A percentile compares a stretch with the other conserved stretches of the same genome.
phyloP scores from a whole-genome alignment of 495 filamentous ascomycete genomes.

The Hypoxylon intermedium region DNA sequence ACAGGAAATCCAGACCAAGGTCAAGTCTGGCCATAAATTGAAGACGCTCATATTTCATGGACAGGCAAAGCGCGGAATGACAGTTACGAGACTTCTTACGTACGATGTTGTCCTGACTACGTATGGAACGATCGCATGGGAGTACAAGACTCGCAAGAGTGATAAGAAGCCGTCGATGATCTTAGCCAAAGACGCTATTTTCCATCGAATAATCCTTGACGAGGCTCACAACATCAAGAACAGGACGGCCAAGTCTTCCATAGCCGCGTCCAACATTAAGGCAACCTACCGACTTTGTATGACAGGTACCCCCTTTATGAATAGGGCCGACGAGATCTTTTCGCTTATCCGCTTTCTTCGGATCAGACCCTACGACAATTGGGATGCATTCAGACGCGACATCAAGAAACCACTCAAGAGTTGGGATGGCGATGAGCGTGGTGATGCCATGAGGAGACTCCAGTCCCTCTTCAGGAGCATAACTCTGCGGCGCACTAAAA shows the following conservation, averaged over 20 bases:
- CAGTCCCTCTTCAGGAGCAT: conserved; percentile 84
- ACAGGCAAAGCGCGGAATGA: conserved; percentile 49
- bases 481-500: conserved; percentile 85
- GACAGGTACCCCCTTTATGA: conserved; percentile 96
- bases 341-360: conserved; percentile 81
- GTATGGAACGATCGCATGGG: conserved; percentile 77
- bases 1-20: conserved; percentile 76
- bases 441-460: conserved; percentile 71
- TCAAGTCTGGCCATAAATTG: conserved; percentile 65
- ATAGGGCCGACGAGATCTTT: conserved; percentile 81
- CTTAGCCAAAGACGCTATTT: conserved; percentile 69
- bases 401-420: conserved; percentile 42
- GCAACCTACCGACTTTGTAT: conserved; percentile 80
- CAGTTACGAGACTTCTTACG: conserved; percentile 66
- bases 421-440: conserved; percentile 36
- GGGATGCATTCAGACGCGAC: conserved; percentile 60
- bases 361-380: conserved; percentile 79
- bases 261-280: conserved; percentile 66
- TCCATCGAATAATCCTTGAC: conserved; percentile 87
- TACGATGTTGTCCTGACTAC: conserved; percentile 92
- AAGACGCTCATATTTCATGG: conserved; percentile 73
- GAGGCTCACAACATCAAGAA: conserved; percentile 98
- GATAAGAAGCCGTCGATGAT: conserved; percentile 45
- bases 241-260: conserved; percentile 68
- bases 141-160: conserved; percentile 62